Evolutionary conservation across 2,329 filamentous ascomycete genomes (phyloP).

Genomic region (Dactylellina parvicollis): DNA sequence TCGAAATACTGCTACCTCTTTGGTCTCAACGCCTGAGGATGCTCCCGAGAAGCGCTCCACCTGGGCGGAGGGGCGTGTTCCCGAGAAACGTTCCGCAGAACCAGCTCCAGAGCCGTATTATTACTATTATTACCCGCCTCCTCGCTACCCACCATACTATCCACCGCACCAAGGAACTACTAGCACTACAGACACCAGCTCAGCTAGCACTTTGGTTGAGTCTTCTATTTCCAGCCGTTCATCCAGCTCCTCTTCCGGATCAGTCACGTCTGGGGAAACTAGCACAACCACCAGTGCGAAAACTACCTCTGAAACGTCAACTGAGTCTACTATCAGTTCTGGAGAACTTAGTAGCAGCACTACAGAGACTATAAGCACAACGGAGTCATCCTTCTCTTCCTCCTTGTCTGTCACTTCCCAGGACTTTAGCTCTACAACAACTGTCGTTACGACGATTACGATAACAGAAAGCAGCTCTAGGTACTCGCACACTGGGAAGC

Average conservation of each 20-base stretch:
- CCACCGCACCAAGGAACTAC: constrained; percentile 16
- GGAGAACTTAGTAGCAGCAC: not conserved
- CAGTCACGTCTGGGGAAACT: constrained; percentile 4
- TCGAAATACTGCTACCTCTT: constrained; percentile 22
- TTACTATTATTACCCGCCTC: constrained; percentile 33
- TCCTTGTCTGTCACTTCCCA: constrained; percentile 5
- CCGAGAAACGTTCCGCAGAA: constrained; percentile 41
- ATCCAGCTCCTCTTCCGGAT: constrained; percentile 17
- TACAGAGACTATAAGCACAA: not conserved
- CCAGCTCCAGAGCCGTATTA: constrained; percentile 27
- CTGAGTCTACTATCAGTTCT: too few species aligned
- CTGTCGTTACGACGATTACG: constrained; percentile 30
- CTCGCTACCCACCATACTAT: constrained; percentile 22
- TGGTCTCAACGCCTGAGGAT: constrained; percentile 20
- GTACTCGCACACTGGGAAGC: not conserved
- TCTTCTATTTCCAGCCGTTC: not conserved
- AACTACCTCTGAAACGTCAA: not conserved
- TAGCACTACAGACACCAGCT: constrained; percentile 5
- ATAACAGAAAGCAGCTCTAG: constrained; percentile 33
- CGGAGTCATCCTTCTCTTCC: not conserved
- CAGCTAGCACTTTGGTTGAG: not conserved
- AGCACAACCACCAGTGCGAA: not conserved
- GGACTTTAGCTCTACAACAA: constrained; percentile 11
- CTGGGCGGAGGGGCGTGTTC: not conserved
- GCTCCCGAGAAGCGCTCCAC: constrained; percentile 14